Evolutionary conservation across 108 stramenopile genomes (phyloP).

Genomic region (Conticribra weissflogii): DNA sequence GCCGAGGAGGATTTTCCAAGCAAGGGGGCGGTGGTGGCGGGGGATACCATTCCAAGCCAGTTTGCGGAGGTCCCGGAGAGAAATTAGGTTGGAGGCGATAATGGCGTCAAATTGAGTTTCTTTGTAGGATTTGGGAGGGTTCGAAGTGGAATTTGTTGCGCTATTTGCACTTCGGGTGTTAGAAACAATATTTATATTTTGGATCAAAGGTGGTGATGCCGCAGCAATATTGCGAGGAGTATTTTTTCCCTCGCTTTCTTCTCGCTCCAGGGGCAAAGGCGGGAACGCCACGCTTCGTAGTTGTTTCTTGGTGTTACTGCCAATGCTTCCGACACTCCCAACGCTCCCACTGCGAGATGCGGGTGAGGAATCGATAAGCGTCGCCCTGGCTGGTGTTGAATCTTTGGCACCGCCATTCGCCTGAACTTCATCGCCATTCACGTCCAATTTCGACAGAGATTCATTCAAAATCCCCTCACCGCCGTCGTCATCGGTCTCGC

Average conservation of each 20-base stretch:
- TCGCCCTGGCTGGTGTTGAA: too few relatives aligned
- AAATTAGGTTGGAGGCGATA: constrained; percentile 56
- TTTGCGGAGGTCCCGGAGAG: constrained; percentile 66
- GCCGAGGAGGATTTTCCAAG: constrained; percentile 83
- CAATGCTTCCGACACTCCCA: constrained; percentile 7
- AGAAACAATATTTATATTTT: neutral
- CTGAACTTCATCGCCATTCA: too few relatives aligned
- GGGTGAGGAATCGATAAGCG: too few relatives aligned
- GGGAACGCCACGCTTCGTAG: constrained; percentile 30
- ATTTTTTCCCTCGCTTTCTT: neutral
- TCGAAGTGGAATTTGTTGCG: neutral
- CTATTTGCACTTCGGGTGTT: neutral
- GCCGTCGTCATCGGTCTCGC: constrained; percentile 9
- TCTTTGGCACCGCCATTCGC: too few relatives aligned
- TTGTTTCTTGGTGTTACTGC: constrained; percentile 16
- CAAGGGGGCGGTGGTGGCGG: constrained; percentile 59
- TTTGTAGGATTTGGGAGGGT: constrained; percentile 54
- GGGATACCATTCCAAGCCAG: constrained; percentile 88
- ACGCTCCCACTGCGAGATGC: neutral
- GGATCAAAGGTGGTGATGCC: too few relatives aligned
- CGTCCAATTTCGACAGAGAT: neutral
- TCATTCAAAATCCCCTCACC: neutral
- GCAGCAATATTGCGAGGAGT: neutral
- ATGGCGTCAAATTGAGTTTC: constrained; percentile 67
- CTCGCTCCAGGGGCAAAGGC: constrained; percentile 13